These are phyloP conservation scores for Basidioascus undulatus DNA, from an alignment of 768 basidiomycete species.

Conservation along the genomic window DNA sequence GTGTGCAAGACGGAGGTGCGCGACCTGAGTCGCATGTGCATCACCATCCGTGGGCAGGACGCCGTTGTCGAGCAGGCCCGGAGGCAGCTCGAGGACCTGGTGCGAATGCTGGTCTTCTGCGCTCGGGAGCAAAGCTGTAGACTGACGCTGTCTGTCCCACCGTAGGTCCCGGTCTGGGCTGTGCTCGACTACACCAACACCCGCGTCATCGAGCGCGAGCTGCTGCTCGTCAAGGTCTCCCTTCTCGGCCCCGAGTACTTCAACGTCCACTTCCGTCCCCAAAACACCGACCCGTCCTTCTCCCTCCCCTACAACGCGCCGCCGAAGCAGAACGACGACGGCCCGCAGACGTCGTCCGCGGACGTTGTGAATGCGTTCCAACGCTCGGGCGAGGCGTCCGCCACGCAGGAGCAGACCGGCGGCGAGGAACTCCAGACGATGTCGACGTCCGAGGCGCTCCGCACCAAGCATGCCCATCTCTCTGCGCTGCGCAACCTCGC, in stretches of 20 bases:
- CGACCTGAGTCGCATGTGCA: conserved; percentile 92
- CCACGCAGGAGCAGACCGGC: conserved; percentile 20
- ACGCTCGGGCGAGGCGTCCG: conserved; percentile 37
- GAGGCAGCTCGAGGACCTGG: conserved; percentile 84
- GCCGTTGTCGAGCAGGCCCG: conserved; percentile 93
- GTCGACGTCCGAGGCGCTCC: conserved; percentile 64
- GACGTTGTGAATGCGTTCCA: no score
- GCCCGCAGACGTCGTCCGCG: conserved; percentile 8
- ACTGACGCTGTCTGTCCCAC: background rate
- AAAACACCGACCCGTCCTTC: conserved; percentile 31
- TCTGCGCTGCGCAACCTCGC: conserved; percentile 67
- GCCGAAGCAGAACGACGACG: conserved; percentile 12
- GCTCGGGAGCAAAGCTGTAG: background rate
- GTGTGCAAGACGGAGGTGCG: conserved; percentile 94
- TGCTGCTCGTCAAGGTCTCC: conserved; percentile 85
- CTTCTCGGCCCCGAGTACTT: conserved; percentile 93
- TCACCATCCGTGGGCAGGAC: conserved; percentile 88
- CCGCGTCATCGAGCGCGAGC: conserved; percentile 68
- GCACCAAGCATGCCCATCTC: conserved; percentile 68
- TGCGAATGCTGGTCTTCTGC: conserved; percentile 16
- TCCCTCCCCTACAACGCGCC: conserved; percentile 12
- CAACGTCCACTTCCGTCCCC: conserved; percentile 66
- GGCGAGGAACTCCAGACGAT: conserved; percentile 21
- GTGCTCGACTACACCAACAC: conserved; percentile 95
- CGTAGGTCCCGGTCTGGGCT: conserved; percentile 93